Evolutionary conservation across 345 rosid species (phyloP).

Genomic region (Eucalyptus erythrocorys): DNA sequence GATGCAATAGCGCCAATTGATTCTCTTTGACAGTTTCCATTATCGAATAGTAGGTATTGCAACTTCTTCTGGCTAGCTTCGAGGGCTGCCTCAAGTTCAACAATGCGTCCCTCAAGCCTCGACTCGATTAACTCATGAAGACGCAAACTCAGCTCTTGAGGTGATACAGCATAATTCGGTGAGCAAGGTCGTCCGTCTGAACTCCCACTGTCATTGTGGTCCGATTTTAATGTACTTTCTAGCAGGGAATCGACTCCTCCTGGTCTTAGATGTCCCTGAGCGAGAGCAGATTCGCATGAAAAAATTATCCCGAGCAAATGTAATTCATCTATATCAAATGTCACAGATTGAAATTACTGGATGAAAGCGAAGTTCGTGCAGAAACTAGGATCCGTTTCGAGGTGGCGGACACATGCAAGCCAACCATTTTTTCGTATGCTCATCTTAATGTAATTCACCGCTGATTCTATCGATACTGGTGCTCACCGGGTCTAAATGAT

Average conservation of each 20-base stretch:
- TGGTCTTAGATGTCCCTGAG: background rate
- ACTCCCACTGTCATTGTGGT: background rate
- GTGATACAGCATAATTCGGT: constrained; percentile 1
- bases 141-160: constrained; percentile 12
- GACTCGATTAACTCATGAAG: constrained; percentile 20
- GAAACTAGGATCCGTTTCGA: background rate
- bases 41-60: background rate
- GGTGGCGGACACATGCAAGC: background rate
- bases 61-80: constrained; percentile 7
- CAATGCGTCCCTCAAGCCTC: constrained; percentile 9
- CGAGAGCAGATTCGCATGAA: background rate
- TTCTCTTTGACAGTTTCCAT: background rate
- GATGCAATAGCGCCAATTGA: background rate
- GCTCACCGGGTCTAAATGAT: background rate
- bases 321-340: background rate
- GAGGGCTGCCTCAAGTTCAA: constrained; percentile 19
- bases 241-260: background rate
- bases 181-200: background rate
- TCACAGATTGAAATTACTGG: background rate
- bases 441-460: background rate
- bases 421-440: background rate
- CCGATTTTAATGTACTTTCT: background rate
- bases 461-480: background rate
- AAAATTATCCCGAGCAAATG: background rate
- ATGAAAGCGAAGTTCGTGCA: background rate